Base-by-base conservation (phyloP, 257 asterid genomes). In the Solanum ossicruentum region DNA sequence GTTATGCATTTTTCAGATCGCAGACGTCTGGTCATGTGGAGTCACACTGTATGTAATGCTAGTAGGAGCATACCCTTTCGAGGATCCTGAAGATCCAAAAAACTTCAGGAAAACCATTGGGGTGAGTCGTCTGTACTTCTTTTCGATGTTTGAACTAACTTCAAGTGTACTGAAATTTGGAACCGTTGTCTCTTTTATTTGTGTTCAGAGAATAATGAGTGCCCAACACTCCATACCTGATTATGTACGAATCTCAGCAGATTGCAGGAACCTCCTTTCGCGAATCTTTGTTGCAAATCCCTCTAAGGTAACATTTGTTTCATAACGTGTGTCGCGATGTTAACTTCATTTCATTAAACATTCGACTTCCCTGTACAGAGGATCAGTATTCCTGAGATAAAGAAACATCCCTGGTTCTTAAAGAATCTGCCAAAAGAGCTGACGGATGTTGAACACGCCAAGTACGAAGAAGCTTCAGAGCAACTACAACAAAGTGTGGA, bases 1-100 rank as follows among this genome's bases (percentile, higher is more conserved):
- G 63, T 54, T 28, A 47, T 43, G 71, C 72, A 43, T 45, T 52
- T 61, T 92, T 71, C 88, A 96, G 99, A 89, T 93, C 84, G 98
- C 99, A 70, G 99, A 96, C 88, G 98, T 96, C 21, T 96, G 99
- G 99, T 96, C 99, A 10, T 93, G 98, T 77, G 98, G 98, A 8
- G 99, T 95, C 89, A 96, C 99, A 43, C 89, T 96, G 83, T 96
- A 95, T 85, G 97, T 96, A 70, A 96, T 96, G 99, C 84, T 96
- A 88, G 98, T 95, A 21, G 99, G 99, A 80, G 96, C 98, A 55
- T 96, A 96, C 77, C 99, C 99, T 63, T 96, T 96, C 69, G 99
- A 96, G 90, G 99, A 96, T 85, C 97, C 91, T 60, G 95, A 93
- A 63, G 99, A 96, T 88, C 98, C 98, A 3, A 96, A 93, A 88